Base-by-base conservation (phyloP, 2,329 filamentous ascomycete species). In the Monosporascus sp. region DNA sequence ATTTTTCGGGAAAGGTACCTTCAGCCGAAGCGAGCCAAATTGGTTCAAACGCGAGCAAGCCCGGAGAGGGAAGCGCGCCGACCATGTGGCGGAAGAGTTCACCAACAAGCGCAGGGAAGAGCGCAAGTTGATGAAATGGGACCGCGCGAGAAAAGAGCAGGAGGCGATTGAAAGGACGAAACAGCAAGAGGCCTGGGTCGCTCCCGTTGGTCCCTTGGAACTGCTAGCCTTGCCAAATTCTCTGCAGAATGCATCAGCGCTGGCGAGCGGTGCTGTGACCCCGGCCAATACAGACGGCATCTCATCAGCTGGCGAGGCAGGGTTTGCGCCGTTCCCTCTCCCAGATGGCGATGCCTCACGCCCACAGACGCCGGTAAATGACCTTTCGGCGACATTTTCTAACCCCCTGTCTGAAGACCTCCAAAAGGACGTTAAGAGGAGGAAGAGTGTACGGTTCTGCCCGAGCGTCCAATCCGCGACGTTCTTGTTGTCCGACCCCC, bases 1-100 rank as follows among this genome's bases (percentile, higher is more conserved):
- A 5, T 99, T 99, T 72, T 99, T 93, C 71, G 95, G 95, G 48
- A 97, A 97, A 71, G 94, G 94, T 45, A 93, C 78, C 62, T 76
- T 97, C 54, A 97, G 92, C 74, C 85, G 95, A 63, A 97, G 92
- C 76, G 93, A 99, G 69, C 93, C 93, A 3, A 94, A 86, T 61
- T 99, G 94, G 94, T 71, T 96, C 49, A 88, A 89, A 59, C 80
- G 88, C 58, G 91, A 96, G 70, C 87, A 89, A 69, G 85, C 87
- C 28, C 81, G 87, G 49, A 79, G 79, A 55, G 88, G 88, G 11
- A 71, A 85, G 17, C 73, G 85, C 26, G 80, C 82, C 35, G 76
- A 74, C 24, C 79, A 84, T 58, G 94, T 94, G 44, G 92, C 88
- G 61, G 93, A 97, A 72, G 86, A 95, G 56, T 76, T 85, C 51